Evolutionary conservation across 2,329 filamentous ascomycete species (phyloP).

Genomic region (Pezicula carpinea): DNA sequence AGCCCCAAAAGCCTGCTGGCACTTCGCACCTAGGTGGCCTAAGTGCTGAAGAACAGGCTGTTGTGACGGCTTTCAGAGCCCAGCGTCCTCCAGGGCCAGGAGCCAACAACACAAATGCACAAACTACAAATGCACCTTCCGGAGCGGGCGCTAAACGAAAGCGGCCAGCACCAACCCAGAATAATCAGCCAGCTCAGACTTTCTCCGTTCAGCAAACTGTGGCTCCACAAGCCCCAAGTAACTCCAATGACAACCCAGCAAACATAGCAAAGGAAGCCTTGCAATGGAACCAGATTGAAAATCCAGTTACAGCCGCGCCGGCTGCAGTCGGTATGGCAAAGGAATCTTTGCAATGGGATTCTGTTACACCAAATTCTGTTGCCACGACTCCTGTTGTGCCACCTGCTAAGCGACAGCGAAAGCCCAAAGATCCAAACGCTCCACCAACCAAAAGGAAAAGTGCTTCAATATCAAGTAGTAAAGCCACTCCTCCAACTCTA

Average conservation of each 20-base stretch:
- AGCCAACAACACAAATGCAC: constrained; percentile 2
- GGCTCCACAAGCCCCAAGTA: constrained; percentile 5
- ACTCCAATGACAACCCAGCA: constrained; percentile 10
- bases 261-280: constrained; percentile 18
- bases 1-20: constrained; percentile 3
- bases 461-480: constrained; percentile 20
- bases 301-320: neutral
- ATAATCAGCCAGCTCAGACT: no score
- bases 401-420: constrained; percentile 34
- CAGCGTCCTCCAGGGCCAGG: constrained; percentile 7
- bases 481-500: constrained; percentile 22
- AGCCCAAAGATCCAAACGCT: constrained; percentile 27
- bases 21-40: constrained; percentile 19
- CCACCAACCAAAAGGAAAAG: constrained; percentile 20
- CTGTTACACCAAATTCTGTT: neutral
- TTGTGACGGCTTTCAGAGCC: constrained; percentile 27
- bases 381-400: constrained; percentile 19
- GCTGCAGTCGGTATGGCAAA: constrained; percentile 13
- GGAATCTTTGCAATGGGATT: constrained; percentile 22
- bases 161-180: constrained; percentile 6
- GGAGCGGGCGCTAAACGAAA: constrained; percentile 1
- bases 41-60: constrained; percentile 28
- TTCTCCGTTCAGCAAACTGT: neutral
- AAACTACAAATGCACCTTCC: neutral
- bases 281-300: constrained; percentile 24